Evolutionary conservation across 202 grass and related monocot genomes (phyloP).

Genomic region (Musa balbisiana): DNA sequence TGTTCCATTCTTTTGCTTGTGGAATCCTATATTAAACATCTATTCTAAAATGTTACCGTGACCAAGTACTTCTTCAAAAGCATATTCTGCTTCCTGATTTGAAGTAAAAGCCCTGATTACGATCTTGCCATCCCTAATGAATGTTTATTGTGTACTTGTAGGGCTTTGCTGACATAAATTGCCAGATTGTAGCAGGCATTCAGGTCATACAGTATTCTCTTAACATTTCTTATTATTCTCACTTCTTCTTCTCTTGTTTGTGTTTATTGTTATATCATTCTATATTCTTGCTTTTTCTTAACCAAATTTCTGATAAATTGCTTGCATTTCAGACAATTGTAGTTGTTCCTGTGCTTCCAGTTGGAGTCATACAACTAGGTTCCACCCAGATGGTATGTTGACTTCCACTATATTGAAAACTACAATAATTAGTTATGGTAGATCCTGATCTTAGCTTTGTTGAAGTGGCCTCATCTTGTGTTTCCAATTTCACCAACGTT

Average conservation of each 20-base stretch:
- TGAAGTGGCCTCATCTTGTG: background rate
- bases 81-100: background rate
- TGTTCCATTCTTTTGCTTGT: too few relatives aligned
- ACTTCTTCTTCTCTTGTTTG: background rate
- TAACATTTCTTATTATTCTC: constrained; percentile 12
- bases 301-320: constrained; percentile 27
- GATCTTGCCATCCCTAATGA: background rate
- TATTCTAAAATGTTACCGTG: too few relatives aligned
- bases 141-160: constrained; percentile 28
- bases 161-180: constrained; percentile 66
- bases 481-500: background rate
- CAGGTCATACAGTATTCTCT: constrained; percentile 42
- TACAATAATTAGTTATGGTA: background rate
- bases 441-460: background rate
- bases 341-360: constrained; percentile 72
- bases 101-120: background rate
- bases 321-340: constrained; percentile 67
- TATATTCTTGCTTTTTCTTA: too few relatives aligned
- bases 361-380: constrained; percentile 79
- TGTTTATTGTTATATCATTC: background rate
- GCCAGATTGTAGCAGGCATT: constrained; percentile 70
- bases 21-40: too few relatives aligned
- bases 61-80: too few relatives aligned
- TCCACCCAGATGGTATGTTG: constrained; percentile 60
- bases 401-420: background rate